Evolutionary conservation across 2,329 filamentous ascomycete genomes (phyloP).

Genomic region (Anisogramma anomala): DNA sequence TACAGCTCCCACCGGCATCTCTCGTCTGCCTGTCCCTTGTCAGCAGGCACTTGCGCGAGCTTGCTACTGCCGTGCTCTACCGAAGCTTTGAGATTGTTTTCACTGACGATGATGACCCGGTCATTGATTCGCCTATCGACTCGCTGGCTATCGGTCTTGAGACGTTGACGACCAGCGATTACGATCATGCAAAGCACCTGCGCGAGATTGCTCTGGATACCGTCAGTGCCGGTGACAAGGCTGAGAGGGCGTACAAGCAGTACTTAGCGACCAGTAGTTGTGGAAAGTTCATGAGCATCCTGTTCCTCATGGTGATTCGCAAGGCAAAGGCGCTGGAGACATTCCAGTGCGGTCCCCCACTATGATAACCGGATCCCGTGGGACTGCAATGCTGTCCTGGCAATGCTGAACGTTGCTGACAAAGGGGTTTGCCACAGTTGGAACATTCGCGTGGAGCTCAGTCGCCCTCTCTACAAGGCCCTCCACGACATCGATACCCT

Average conservation of each 20-base stretch:
- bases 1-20: constrained; percentile 39
- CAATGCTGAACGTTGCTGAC: background rate
- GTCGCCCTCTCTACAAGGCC: constrained; percentile 43
- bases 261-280: constrained; percentile 45
- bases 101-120: constrained; percentile 44
- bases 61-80: constrained; percentile 48
- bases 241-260: constrained; percentile 40
- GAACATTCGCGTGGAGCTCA: constrained; percentile 54
- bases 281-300: constrained; percentile 53
- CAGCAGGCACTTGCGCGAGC: constrained; percentile 43
- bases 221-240: constrained; percentile 38
- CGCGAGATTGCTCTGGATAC: constrained; percentile 46
- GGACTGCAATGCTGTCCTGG: background rate
- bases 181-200: constrained; percentile 49
- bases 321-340: constrained; percentile 43
- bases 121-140: constrained; percentile 43
- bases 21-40: constrained; percentile 48
- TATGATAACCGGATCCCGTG: background rate
- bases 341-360: constrained; percentile 35
- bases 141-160: constrained; percentile 46
- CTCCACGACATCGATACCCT: constrained; percentile 43
- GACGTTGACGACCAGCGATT: constrained; percentile 51
- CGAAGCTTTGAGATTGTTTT: constrained; percentile 50
- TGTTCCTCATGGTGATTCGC: constrained; percentile 45
- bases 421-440: constrained; percentile 30